These are phyloP conservation scores for Cladobotryum protrusum DNA, from an alignment of 2,329 filamentous ascomycete genomes.

Conservation along the genomic window DNA sequence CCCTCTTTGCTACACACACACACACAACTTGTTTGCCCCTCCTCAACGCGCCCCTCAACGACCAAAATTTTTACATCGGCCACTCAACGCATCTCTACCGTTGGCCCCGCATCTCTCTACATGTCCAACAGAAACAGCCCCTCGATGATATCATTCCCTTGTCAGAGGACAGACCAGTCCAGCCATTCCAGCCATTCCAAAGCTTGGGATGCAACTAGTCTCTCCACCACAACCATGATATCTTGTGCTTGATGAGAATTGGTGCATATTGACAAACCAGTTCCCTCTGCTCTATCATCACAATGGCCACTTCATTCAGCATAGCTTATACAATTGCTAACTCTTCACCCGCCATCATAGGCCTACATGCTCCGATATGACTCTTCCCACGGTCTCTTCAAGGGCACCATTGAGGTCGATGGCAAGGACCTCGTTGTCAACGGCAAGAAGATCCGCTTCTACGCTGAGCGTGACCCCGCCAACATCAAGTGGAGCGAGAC, in stretches of 20 bases:
- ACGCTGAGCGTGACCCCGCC: constrained; percentile 83
- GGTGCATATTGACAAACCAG: too few relatives aligned
- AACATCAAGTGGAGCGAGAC: constrained; percentile 85
- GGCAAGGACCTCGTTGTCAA: constrained; percentile 74
- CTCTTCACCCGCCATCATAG: constrained; percentile 37
- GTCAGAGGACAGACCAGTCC: too few relatives aligned
- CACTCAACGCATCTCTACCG: too few relatives aligned
- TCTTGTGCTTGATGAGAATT: too few relatives aligned
- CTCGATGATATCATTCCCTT: too few relatives aligned
- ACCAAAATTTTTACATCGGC: background rate
- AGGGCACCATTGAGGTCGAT: constrained; percentile 75
- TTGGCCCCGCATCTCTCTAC: too few relatives aligned
- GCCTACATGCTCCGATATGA: constrained; percentile 99
- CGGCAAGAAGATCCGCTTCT: constrained; percentile 93
- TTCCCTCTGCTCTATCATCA: too few relatives aligned
- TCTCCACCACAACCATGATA: too few relatives aligned
- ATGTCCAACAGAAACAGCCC: background rate
- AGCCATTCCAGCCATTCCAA: too few relatives aligned
- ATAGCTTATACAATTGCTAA: background rate
- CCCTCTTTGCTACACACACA: background rate
- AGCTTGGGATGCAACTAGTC: too few relatives aligned
- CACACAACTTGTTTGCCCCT: constrained; percentile 12
- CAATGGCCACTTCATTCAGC: background rate
- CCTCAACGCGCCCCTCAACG: constrained; percentile 4
- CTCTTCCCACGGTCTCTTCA: constrained; percentile 94